Evolutionary conservation across 164 flowering plant species (phyloP), one percentile per base, ranked within the genome.

Genomic region (Magnolia officinalis): DNA sequence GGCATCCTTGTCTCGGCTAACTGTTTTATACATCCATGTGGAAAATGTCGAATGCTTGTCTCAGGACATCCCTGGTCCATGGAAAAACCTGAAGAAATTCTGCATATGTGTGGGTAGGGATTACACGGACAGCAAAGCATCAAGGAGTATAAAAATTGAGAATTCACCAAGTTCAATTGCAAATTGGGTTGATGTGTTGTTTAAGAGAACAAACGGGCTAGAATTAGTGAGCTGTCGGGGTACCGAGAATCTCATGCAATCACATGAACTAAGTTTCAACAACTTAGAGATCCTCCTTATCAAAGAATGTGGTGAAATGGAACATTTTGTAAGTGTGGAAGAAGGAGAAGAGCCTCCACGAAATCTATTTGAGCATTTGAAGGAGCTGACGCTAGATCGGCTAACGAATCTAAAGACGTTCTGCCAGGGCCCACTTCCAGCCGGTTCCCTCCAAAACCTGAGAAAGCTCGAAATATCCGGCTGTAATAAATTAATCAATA

Each of bases 11-110:
- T 8, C 74, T 71, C n/a, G 8, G 50, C 45, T 76, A 26, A 26
- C 67, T 4, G 26, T 4, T 19, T 29, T 76, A 24, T 5, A 55
- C 64, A 52, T 76, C 37, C 51, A 67, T 58, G 55, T 67, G 19
- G 21, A 61, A 29, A 59, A 76, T 31, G 24, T 18, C 2, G 21
- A 52, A 24, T 50, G 71, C 51, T 66, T 74, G 76, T 50, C 70
- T 6, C 9, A 49, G n/a, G 26, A n/a, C 7, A 65, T 24, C 26
- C 20, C 70, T 1, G 50, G 58, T 20, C 21, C 70, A 7, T 74
- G 70, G 70, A 23, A 49, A 50, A 50, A 74, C 20, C 26, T 74
- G 20, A 74, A 37, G 63, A 20, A 65, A 64, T 74, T 74, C 21
- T 7, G 66, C 51, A 59, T 73, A 2, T 2, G 50, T 58, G 19